A percentile compares a stretch with the other conserved stretches of the same genome.
phyloP scores from a whole-genome alignment of 495 filamentous ascomycete genomes.

The Tuber borchii region DNA sequence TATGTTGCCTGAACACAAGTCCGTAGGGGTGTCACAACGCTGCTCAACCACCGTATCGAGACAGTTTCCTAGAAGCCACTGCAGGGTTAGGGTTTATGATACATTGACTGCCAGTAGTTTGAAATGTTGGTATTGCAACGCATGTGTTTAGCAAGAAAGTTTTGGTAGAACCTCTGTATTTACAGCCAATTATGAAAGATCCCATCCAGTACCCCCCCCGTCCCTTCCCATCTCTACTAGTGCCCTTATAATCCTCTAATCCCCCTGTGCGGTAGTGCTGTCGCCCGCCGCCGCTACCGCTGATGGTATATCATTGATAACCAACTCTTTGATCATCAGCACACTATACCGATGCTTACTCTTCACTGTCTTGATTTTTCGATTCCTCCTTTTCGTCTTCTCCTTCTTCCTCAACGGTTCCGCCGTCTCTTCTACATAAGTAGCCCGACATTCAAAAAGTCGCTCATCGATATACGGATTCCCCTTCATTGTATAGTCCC shows the following conservation, averaged over 20 bases:
- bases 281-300: background rate
- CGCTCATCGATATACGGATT: slow-evolving; percentile 68
- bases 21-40: background rate
- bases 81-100: background rate
- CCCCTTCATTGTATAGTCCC: slow-evolving; percentile 85
- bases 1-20: background rate
- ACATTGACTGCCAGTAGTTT: background rate
- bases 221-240: too few relatives aligned
- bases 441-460: slow-evolving; percentile 75
- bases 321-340: slow-evolving; percentile 72
- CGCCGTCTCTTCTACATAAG: slow-evolving; percentile 75
- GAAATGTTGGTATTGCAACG: background rate
- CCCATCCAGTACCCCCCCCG: background rate
- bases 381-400: slow-evolving; percentile 87
- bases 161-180: background rate
- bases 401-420: slow-evolving; percentile 81
- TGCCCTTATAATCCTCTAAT: background rate
- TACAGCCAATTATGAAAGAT: background rate
- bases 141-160: background rate
- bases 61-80: background rate
- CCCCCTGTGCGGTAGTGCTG: background rate
- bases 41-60: background rate
- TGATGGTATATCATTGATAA: slow-evolving; percentile 48
- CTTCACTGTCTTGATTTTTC: slow-evolving; percentile 62
- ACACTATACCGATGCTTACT: slow-evolving; percentile 90